Percentiles rank a stretch among this genome's conserved stretches.
Conservation (phyloP, 805 yeast genomes). For the Phaffomyces antillensis region DNA sequence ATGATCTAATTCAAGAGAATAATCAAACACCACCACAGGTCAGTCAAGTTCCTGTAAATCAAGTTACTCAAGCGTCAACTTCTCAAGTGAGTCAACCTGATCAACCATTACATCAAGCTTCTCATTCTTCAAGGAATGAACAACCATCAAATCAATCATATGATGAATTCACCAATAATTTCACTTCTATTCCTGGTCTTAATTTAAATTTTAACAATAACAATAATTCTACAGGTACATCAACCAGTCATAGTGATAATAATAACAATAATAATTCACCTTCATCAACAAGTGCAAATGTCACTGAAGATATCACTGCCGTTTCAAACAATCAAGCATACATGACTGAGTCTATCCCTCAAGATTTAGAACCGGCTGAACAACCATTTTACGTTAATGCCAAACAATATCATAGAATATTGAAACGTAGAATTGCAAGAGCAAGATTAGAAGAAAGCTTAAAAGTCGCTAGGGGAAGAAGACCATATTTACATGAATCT, state of each 20-base stretch:
- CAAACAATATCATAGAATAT: constrained; percentile 90
- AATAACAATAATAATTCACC: not conserved
- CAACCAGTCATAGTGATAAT: too few species aligned
- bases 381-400: constrained; percentile 98
- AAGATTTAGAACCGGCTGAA: constrained; percentile 35
- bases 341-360: constrained; percentile 4
- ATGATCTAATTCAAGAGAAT: too few species aligned
- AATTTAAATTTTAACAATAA: constrained; percentile 11
- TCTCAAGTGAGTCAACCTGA: not conserved
- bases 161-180: constrained; percentile 15
- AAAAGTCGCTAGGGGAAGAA: constrained; percentile 81
- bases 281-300: constrained; percentile 4
- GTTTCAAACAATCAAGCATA: not conserved
- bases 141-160: constrained; percentile 5
- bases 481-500: constrained; percentile 92
- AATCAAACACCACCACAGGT: too few species aligned
- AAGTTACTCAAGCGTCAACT: not conserved
- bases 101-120: not conserved
- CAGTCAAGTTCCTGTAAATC: too few species aligned
- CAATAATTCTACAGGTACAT: not conserved
- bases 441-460: constrained; percentile 87
- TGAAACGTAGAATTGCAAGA: constrained; percentile 88
- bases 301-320: constrained; percentile 1
- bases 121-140: not conserved
- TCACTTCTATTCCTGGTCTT: constrained; percentile 16